A percentile compares a stretch with the other conserved stretches of the same genome.
Evolutionary conservation across 176 grass and related monocot genomes (phyloP).

Genomic region (Saccharum officinarum): DNA sequence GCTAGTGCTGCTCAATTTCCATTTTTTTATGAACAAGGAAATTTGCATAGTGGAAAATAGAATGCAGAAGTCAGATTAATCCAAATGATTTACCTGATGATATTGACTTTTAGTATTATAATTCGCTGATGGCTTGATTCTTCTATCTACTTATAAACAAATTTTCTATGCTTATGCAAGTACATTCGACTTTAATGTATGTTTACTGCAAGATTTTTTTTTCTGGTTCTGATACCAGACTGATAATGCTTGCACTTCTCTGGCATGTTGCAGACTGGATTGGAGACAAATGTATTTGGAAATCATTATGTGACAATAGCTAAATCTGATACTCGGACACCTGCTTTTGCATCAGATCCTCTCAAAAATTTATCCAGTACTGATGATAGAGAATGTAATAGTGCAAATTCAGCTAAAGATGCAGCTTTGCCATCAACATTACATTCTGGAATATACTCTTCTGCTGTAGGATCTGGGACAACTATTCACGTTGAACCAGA

Average conservation of each 20-base stretch:
- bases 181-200: not conserved
- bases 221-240: not conserved
- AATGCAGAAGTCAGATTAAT: not conserved
- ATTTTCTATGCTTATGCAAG: not conserved
- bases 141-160: not conserved
- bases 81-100: not conserved
- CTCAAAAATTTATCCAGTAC: slow-evolving; percentile 55
- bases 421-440: slow-evolving; percentile 43
- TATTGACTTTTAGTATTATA: not conserved
- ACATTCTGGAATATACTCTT: slow-evolving; percentile 50
- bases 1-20: not conserved
- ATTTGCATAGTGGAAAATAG: not conserved
- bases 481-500: slow-evolving; percentile 57
- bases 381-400: slow-evolving; percentile 49
- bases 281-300: slow-evolving; percentile 98
- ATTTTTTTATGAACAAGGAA: not conserved
- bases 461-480: slow-evolving; percentile 38
- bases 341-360: slow-evolving; percentile 88
- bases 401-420: slow-evolving; percentile 44
- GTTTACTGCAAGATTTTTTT: slow-evolving; percentile 22
- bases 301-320: slow-evolving; percentile 77
- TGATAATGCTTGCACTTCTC: slow-evolving; percentile 30
- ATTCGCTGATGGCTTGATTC: not conserved
- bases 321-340: slow-evolving; percentile 56
- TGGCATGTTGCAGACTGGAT: slow-evolving; percentile 75